These are phyloP conservation scores for Cladophialophora immunda DNA, from an alignment of 2,329 filamentous ascomycete species.

Conservation along the genomic window DNA sequence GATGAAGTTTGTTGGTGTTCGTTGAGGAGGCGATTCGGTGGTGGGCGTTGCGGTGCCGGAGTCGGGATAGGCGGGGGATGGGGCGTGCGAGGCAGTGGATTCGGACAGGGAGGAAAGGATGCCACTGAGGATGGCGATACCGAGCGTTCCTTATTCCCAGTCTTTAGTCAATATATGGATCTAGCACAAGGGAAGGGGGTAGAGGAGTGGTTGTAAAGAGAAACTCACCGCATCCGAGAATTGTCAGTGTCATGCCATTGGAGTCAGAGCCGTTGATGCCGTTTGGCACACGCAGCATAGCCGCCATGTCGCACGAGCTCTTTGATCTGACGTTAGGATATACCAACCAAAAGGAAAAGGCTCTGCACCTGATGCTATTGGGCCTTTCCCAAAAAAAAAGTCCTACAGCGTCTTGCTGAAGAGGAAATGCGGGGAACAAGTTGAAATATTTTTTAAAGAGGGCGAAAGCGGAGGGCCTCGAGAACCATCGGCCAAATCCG, in stretches of 20 bases:
- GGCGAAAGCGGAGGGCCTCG: slow-evolving; percentile 8
- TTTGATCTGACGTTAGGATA: background rate
- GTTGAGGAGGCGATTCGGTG: slow-evolving; percentile 55
- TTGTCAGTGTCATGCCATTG: slow-evolving; percentile 68
- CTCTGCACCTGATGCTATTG: background rate
- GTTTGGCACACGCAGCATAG: slow-evolving; percentile 28
- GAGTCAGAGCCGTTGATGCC: slow-evolving; percentile 23
- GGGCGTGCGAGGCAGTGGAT: slow-evolving; percentile 41
- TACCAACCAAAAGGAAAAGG: background rate
- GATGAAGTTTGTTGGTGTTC: slow-evolving; percentile 78
- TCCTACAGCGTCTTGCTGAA: background rate
- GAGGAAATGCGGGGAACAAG: slow-evolving; percentile 20
- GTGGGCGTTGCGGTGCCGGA: slow-evolving; percentile 49
- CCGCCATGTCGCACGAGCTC: slow-evolving; percentile 23
- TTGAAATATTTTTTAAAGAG: slow-evolving; percentile 15
- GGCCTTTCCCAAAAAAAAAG: background rate
- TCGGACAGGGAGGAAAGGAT: slow-evolving; percentile 74
- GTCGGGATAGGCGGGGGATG: slow-evolving; percentile 54
- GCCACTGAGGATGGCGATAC: slow-evolving; percentile 82
- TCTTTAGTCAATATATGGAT: background rate
- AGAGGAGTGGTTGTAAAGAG: background rate
- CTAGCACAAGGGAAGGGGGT: background rate
- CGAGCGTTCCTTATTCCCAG: slow-evolving; percentile 73
- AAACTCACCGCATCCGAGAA: slow-evolving; percentile 79
- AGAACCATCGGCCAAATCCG: slow-evolving; percentile 22